These are phyloP conservation scores for Yarrowia porcina DNA, from an alignment of 805 yeast species.

Conservation along the genomic window DNA sequence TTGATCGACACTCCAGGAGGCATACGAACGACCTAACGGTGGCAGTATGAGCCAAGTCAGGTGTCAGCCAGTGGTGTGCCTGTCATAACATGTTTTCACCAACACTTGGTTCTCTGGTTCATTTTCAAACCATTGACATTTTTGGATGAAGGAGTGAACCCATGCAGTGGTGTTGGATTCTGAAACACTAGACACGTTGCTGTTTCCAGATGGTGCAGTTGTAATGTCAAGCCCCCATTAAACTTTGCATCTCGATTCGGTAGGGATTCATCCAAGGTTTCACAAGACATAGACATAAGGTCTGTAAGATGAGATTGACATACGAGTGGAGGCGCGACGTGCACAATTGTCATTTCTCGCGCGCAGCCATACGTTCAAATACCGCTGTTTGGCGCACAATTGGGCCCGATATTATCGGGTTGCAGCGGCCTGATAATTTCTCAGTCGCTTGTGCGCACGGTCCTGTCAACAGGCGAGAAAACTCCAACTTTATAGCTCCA, in stretches of 20 bases:
- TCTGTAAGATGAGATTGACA: conserved; percentile 1
- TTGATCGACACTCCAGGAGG: conserved; percentile 9
- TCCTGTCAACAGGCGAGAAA: conserved; percentile 13
- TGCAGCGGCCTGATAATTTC: neutral
- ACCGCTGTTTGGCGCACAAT: neutral
- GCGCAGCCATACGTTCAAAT: neutral
- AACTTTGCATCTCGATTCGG: conserved; percentile 8
- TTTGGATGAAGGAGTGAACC: no score
- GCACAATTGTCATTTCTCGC: neutral
- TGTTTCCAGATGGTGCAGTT: conserved; percentile 8
- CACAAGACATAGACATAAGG: neutral
- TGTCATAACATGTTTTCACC: no score
- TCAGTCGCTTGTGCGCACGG: neutral
- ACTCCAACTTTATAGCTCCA: neutral
- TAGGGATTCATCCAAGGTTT: conserved; percentile 11
- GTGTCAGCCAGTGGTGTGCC: no score
- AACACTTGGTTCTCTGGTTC: no score
- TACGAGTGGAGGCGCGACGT: neutral
- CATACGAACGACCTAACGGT: no score
- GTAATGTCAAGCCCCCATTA: neutral
- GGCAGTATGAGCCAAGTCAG: no score
- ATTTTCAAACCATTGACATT: no score
- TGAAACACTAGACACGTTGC: conserved; percentile 22
- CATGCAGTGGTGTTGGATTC: conserved; percentile 1
- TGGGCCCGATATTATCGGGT: neutral